These are phyloP conservation scores for Ramaria rubella DNA, from an alignment of 768 basidiomycete genomes.

Conservation along the genomic window DNA sequence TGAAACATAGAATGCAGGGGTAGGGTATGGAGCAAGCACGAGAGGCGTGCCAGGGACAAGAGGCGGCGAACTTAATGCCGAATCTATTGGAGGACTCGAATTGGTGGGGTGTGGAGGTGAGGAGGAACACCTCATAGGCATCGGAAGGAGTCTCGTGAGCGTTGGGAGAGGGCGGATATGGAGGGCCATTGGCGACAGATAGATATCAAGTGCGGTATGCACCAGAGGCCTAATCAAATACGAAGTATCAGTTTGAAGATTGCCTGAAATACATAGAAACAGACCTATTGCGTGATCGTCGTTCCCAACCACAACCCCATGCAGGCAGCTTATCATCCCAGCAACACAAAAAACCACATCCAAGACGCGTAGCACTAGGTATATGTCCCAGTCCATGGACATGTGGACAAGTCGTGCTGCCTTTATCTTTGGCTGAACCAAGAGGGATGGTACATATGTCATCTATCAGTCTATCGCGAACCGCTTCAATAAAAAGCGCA, in stretches of 20 bases:
- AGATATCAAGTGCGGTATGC: constrained; percentile 53
- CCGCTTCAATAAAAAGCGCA: constrained; percentile 51
- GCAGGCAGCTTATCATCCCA: constrained; percentile 39
- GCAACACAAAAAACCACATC: constrained; percentile 58
- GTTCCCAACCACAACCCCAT: constrained; percentile 64
- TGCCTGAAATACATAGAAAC: constrained; percentile 2
- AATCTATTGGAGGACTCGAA: constrained; percentile 58
- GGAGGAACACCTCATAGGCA: constrained; percentile 24
- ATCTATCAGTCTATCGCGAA: constrained; percentile 46
- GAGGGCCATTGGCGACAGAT: constrained; percentile 41
- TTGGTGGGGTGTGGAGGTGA: constrained; percentile 67
- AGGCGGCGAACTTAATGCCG: not conserved
- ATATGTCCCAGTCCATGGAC: constrained; percentile 11
- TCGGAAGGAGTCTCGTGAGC: constrained; percentile 51
- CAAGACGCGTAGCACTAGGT: constrained; percentile 37
- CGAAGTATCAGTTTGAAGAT: not conserved
- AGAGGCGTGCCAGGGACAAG: constrained; percentile 5
- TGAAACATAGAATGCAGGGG: constrained; percentile 8
- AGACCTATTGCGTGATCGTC: constrained; percentile 43
- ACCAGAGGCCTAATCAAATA: constrained; percentile 44
- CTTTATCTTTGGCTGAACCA: not conserved
- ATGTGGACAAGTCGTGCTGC: not conserved
- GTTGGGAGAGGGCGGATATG: constrained; percentile 59
- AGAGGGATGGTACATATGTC: constrained; percentile 44
- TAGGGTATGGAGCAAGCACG: constrained; percentile 7